Conservation (phyloP, 2,329 filamentous ascomycete genomes). For the Calonectria montana region DNA sequence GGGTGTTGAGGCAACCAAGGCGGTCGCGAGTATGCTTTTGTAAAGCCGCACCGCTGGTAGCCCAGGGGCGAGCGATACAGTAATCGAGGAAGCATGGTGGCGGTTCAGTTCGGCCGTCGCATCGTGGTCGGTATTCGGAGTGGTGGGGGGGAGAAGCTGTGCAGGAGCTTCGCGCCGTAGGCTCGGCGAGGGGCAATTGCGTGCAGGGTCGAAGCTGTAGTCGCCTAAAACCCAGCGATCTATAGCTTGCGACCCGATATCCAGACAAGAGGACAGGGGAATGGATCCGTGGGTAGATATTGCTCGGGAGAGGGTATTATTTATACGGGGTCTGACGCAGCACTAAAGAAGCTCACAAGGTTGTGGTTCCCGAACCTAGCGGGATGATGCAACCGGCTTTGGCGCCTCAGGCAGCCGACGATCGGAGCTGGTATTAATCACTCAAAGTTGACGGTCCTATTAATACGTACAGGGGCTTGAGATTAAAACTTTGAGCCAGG, state of each 20-base stretch:
- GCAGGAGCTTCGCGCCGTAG: conserved; percentile 15
- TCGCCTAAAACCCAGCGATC: conserved; percentile 23
- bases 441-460: neutral
- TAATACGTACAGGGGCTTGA: neutral
- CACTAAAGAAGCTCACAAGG: conserved; percentile 30
- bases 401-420: conserved; percentile 43
- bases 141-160: conserved; percentile 38
- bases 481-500: neutral
- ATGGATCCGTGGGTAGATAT: neutral
- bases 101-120: conserved; percentile 39
- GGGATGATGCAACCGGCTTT: conserved; percentile 43
- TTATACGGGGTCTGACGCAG: conserved; percentile 30
- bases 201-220: conserved; percentile 28
- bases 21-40: conserved; percentile 39
- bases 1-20: conserved; percentile 45
- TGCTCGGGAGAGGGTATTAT: neutral
- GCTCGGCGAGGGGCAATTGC: conserved; percentile 19
- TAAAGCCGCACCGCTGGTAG: conserved; percentile 46
- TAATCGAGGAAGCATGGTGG: conserved; percentile 52
- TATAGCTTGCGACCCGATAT: conserved; percentile 24
- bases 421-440: conserved; percentile 33
- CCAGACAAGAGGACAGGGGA: conserved; percentile 14
- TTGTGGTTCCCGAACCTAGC: conserved; percentile 31
- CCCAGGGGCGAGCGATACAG: conserved; percentile 47
- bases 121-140: conserved; percentile 41